A percentile compares a stretch with the other conserved stretches of the same genome.
Conservation (phyloP, 1,284 basidiomycete species). For the Sanguinoderma infundibulare region DNA sequence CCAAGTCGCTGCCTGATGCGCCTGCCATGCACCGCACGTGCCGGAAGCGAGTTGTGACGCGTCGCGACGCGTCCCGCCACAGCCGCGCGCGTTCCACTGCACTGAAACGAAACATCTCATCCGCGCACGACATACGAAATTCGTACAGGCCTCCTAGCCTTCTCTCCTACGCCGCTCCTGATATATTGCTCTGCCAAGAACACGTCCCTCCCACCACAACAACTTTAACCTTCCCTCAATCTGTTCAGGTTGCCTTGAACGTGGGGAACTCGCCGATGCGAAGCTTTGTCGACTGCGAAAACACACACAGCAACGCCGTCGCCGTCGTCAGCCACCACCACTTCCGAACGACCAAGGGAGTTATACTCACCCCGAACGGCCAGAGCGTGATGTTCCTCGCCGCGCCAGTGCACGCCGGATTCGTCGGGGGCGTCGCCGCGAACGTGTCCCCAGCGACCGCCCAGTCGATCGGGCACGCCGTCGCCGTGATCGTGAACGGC, state of each 20-base stretch:
- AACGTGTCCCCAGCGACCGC: constrained; percentile 52
- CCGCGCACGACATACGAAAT: neutral
- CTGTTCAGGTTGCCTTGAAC: constrained; percentile 23
- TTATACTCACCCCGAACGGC: constrained; percentile 54
- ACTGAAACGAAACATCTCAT: constrained; percentile 7
- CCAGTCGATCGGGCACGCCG: constrained; percentile 58
- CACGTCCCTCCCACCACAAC: neutral
- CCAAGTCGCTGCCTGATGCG: no score
- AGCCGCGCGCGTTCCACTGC: constrained; percentile 13
- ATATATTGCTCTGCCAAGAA: neutral
- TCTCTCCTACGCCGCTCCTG: neutral
- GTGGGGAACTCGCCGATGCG: constrained; percentile 59
- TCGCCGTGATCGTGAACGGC: constrained; percentile 53
- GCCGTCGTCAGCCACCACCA: neutral
- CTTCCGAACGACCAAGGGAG: neutral
- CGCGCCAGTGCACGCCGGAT: constrained; percentile 47
- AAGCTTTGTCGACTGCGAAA: constrained; percentile 52
- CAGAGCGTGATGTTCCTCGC: constrained; percentile 50
- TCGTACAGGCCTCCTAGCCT: neutral
- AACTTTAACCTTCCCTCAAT: no score
- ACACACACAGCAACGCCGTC: neutral
- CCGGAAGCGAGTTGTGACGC: constrained; percentile 4
- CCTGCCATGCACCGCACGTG: no score
- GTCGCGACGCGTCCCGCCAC: constrained; percentile 21
- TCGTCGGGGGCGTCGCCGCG: constrained; percentile 52